Base-by-base conservation (phyloP, 2,329 filamentous ascomycete genomes). In the Decorospora gaudefroyi region DNA sequence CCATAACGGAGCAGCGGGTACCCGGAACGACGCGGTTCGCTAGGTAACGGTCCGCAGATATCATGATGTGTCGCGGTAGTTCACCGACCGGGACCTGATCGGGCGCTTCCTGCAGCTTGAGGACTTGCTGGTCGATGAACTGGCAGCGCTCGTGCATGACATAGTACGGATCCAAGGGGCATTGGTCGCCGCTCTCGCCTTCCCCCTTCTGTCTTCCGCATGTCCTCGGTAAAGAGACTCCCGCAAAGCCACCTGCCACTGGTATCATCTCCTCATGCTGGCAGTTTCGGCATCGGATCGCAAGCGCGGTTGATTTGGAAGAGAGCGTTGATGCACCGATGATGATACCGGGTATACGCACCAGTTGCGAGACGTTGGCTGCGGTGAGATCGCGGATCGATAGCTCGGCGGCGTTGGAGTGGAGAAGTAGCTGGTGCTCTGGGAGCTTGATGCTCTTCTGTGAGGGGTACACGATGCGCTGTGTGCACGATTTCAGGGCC, bases 41-140 rank as follows among this genome's bases (percentile, higher is more conserved):
- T 32, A 99, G 77, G 66, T 97, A 96, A 39, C 93, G 83, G 67
- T 99, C 93, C n/a, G 93, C 93, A 0, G 91, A 95, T 49, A 99
- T 88, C 50, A 97, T 81, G 31, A 99, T 95, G 62, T 99, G 93
- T 28, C 93, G 82, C 3, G 93, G 93, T 35, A 99, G 76, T 72
- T 99, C 93, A 74, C 93, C 93, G 1, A 99, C 93, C 0, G 93
- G 93, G 0, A 99, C 93, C 71, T 97, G 90, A 64, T 99, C 93
- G 1, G 93, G 93, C 0, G 92, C 93, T 72, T 99, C 93, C 68
- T 99, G 93, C 12, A 99, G 82, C 72, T 99, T 99, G 68, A 99
- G 87, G 48, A 99, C 89, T 71, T 99, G 93, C 72, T 99, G 93
- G 64, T 99, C 93, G 62, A 97, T 91, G 67, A 99, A 99, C 53